Evolutionary conservation across 2,329 filamentous ascomycete species (phyloP).

Genomic region (Cladosporium sp.): DNA sequence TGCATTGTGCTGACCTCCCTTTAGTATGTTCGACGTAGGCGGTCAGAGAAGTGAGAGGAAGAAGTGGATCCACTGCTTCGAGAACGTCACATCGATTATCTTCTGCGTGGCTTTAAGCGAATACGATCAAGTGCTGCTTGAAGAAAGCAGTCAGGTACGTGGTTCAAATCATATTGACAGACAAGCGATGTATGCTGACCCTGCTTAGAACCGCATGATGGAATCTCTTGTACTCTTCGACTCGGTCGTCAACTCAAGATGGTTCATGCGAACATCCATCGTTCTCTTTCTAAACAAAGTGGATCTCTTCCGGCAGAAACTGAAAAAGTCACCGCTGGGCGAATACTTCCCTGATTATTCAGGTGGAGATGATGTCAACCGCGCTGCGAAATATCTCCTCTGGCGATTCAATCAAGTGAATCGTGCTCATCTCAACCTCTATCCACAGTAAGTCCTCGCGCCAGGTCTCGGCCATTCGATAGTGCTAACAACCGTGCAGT

Average conservation of each 20-base stretch:
- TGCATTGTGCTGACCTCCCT: background rate
- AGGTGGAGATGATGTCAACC: slow-evolving; percentile 94
- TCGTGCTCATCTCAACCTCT: slow-evolving; percentile 87
- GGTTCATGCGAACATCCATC: slow-evolving; percentile 99
- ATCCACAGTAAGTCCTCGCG: slow-evolving; percentile 73
- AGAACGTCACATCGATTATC: slow-evolving; percentile 98
- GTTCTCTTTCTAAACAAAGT: slow-evolving; percentile 99
- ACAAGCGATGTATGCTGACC: slow-evolving; percentile 19
- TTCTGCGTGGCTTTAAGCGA: slow-evolving; percentile 98
- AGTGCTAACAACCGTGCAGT: slow-evolving; percentile 43
- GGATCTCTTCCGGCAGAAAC: slow-evolving; percentile 93
- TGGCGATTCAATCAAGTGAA: slow-evolving; percentile 99
- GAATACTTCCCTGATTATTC: slow-evolving; percentile 99
- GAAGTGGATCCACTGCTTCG: slow-evolving; percentile 99
- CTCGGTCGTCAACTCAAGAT: slow-evolving; percentile 95
- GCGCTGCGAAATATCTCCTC: slow-evolving; percentile 92
- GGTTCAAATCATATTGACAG: background rate
- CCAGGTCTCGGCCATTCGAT: background rate
- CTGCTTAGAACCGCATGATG: slow-evolving; percentile 91
- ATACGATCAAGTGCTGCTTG: slow-evolving; percentile 93
- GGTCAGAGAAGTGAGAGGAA: slow-evolving; percentile 96
- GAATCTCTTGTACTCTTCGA: slow-evolving; percentile 94
- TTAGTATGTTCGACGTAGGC: slow-evolving; percentile 97
- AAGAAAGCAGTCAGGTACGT: slow-evolving; percentile 91
- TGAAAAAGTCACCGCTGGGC: slow-evolving; percentile 77